These are phyloP conservation scores for Ceratocystis huliohia DNA, from an alignment of 2,329 filamentous ascomycete genomes.

Conservation along the genomic window DNA sequence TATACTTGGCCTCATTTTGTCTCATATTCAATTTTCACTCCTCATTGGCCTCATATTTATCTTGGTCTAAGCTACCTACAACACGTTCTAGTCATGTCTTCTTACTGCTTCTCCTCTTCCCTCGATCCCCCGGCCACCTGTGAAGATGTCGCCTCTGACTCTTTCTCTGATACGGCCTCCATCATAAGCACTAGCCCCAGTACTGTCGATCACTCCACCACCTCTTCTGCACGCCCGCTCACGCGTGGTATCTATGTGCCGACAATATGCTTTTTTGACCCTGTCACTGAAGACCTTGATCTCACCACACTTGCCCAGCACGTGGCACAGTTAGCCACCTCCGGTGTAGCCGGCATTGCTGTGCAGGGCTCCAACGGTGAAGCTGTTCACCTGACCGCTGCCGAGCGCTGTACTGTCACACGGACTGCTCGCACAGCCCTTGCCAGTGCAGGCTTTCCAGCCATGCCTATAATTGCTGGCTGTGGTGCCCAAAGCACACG, in stretches of 20 bases:
- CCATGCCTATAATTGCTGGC: constrained; percentile 63
- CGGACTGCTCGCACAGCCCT: constrained; percentile 56
- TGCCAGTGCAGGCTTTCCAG: constrained; percentile 44
- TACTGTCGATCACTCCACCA: constrained; percentile 22
- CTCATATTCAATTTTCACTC: not conserved
- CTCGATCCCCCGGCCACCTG: not conserved
- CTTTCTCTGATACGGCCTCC: constrained; percentile 21
- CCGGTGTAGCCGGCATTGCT: constrained; percentile 60
- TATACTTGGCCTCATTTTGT: not conserved
- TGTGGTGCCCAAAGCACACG: constrained; percentile 61
- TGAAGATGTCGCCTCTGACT: constrained; percentile 31
- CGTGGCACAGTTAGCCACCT: constrained; percentile 57
- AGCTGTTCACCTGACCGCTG: constrained; percentile 61
- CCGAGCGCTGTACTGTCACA: constrained; percentile 57
- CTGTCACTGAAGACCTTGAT: constrained; percentile 43
- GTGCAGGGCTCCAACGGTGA: constrained; percentile 75
- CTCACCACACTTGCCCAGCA: constrained; percentile 41
- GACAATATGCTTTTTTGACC: constrained; percentile 60
- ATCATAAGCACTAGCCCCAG: not conserved
- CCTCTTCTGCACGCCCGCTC: constrained; percentile 30
- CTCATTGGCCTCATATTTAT: no score
- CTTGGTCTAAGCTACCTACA: no score
- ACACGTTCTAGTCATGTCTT: no score
- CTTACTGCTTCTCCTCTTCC: not conserved
- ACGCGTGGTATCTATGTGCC: constrained; percentile 55